phyloP scores from a whole-genome alignment of 2,329 filamentous ascomycete genomes.

The Blumeriella jaapii region DNA sequence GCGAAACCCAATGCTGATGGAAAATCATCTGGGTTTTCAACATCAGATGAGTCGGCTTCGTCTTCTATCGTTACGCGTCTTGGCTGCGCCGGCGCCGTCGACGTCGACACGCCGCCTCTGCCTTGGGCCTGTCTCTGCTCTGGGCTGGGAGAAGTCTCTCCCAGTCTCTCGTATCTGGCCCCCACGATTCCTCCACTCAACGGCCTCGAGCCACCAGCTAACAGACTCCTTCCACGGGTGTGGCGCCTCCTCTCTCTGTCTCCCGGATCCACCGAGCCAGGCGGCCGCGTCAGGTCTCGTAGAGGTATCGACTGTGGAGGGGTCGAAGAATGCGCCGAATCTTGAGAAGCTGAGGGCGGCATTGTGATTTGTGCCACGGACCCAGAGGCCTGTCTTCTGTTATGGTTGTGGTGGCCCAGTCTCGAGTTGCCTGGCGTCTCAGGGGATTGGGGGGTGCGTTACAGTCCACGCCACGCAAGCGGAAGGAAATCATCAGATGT shows the following conservation, averaged over 20 bases:
- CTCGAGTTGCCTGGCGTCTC: too few species aligned
- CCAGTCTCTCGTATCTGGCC: conserved; percentile 25
- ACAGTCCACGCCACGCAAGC: too few species aligned
- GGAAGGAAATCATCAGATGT: conserved; percentile 5
- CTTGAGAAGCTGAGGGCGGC: conserved; percentile 37
- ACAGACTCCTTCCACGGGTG: conserved; percentile 25
- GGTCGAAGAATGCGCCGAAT: conserved; percentile 32
- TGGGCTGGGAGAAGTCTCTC: conserved; percentile 23
- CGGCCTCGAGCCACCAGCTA: conserved; percentile 21
- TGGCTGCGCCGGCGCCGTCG: conserved; percentile 9
- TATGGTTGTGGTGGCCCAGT: conserved; percentile 6
- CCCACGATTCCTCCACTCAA: conserved; percentile 20
- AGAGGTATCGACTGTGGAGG: conserved; percentile 58
- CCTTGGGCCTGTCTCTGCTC: conserved; percentile 10
- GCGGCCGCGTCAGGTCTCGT: conserved; percentile 41
- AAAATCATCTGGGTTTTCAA: conserved; percentile 24
- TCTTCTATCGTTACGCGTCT: conserved; percentile 10
- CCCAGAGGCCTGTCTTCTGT: conserved; percentile 12
- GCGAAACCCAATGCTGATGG: conserved; percentile 27
- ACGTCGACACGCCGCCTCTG: conserved; percentile 6
- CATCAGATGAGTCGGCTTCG: conserved; percentile 15
- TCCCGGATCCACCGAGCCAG: conserved; percentile 22
- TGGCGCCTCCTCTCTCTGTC: conserved; percentile 20
- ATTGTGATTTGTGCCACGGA: conserved; percentile 27
- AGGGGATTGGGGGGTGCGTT: too few species aligned